phyloP scores from a whole-genome alignment of 2,329 filamentous ascomycete genomes.

The Nannizziopsis barbatae region DNA sequence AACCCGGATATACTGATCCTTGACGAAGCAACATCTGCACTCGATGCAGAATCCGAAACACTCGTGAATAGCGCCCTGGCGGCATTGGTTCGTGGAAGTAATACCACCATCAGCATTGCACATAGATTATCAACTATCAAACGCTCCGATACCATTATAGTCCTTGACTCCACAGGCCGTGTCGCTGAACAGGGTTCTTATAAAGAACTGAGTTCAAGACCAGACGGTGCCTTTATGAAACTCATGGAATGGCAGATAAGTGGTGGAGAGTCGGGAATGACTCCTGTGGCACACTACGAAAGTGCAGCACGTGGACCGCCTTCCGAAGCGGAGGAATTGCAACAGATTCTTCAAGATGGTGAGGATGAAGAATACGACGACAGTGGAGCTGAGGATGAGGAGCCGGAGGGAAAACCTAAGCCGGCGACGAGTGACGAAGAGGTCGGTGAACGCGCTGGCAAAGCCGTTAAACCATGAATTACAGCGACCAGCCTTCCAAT shows the following conservation, averaged over 20 bases:
- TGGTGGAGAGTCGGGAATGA: constrained; percentile 51
- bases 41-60: constrained; percentile 94
- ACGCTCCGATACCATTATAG: constrained; percentile 86
- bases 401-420: not conserved
- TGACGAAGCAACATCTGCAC: constrained; percentile 88
- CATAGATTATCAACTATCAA: constrained; percentile 95
- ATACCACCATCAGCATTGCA: constrained; percentile 95
- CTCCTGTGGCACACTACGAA: constrained; percentile 15
- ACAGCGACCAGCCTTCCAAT: no score
- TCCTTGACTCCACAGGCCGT: constrained; percentile 71
- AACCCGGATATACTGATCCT: constrained; percentile 93
- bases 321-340: constrained; percentile 43
- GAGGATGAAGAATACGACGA: constrained; percentile 29
- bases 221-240: constrained; percentile 76
- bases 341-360: constrained; percentile 31
- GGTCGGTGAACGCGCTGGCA: constrained; percentile 1
- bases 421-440: constrained; percentile 9
- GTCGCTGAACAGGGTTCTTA: constrained; percentile 90
- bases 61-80: constrained; percentile 85
- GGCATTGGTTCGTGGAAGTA: constrained; percentile 68
- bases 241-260: constrained; percentile 99
- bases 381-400: constrained; percentile 12
- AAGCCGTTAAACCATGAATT: constrained; percentile 6
- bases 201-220: constrained; percentile 58
- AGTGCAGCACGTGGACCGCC: constrained; percentile 24